Evolutionary conservation across 2,329 filamentous ascomycete species (phyloP).

Genomic region (Cercospora nicotianae): DNA sequence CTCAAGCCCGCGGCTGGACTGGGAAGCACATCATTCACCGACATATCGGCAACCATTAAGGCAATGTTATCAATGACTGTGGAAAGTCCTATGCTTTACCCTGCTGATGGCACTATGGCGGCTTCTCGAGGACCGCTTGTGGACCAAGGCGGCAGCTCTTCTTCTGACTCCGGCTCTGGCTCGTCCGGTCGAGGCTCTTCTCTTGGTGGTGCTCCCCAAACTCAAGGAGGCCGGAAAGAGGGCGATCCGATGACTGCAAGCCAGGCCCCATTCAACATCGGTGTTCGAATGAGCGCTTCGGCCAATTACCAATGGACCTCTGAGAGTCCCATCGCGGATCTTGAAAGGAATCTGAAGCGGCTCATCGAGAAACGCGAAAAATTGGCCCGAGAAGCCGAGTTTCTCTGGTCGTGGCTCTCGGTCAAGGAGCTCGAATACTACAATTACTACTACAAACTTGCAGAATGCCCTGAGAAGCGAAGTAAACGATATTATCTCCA

Average conservation of each 20-base stretch:
- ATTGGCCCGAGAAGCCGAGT: constrained; percentile 13
- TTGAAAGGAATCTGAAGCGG: constrained; percentile 12
- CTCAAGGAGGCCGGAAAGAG: not conserved
- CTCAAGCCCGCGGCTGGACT: not conserved
- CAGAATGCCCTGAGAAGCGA: not conserved
- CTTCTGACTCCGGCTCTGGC: not conserved
- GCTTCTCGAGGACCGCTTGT: not conserved
- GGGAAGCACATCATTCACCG: not conserved
- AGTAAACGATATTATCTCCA: constrained; percentile 8
- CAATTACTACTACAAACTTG: not conserved
- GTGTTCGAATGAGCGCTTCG: not conserved
- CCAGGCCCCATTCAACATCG: not conserved
- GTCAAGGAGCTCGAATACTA: constrained; percentile 17
- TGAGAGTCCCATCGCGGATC: constrained; percentile 11
- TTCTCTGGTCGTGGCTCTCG: constrained; percentile 18
- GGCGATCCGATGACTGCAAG: not conserved
- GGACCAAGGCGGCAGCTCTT: not conserved
- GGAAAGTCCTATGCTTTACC: not conserved
- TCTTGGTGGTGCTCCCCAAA: too few relatives aligned
- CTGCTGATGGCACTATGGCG: not conserved
- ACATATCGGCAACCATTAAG: not conserved
- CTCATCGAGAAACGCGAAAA: constrained; percentile 5
- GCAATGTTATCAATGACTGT: not conserved
- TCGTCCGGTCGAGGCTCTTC: not conserved
- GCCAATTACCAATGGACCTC: constrained; percentile 20